These are phyloP conservation scores for Rhizopogon rudus DNA, from an alignment of 768 basidiomycete genomes.

Conservation along the genomic window DNA sequence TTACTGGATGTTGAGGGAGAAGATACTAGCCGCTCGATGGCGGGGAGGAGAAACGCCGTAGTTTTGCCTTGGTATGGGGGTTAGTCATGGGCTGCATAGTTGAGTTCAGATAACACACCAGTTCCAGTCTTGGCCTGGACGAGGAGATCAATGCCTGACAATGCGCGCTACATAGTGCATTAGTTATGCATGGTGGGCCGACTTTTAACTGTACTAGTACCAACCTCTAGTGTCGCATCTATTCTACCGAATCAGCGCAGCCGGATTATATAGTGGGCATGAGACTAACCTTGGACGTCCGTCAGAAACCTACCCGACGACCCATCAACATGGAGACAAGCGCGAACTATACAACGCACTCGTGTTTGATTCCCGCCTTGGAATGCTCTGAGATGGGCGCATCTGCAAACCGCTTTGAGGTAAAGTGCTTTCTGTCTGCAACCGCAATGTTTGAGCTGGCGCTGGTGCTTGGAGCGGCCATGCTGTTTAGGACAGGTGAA, in stretches of 20 bases:
- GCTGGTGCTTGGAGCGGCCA: not conserved
- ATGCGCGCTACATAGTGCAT: slow-evolving; percentile 26
- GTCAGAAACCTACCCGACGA: slow-evolving; percentile 33
- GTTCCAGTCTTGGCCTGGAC: slow-evolving; percentile 59
- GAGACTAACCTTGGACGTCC: slow-evolving; percentile 39
- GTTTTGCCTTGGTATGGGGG: slow-evolving; percentile 47
- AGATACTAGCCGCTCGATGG: slow-evolving; percentile 55
- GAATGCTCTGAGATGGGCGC: slow-evolving; percentile 34
- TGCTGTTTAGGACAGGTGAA: not conserved
- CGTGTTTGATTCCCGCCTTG: slow-evolving; percentile 38
- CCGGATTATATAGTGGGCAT: not conserved
- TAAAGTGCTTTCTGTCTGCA: slow-evolving; percentile 23
- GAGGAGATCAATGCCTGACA: slow-evolving; percentile 40
- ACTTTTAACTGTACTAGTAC: not conserved
- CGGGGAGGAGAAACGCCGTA: slow-evolving; percentile 71
- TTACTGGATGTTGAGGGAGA: slow-evolving; percentile 30
- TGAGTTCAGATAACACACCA: slow-evolving; percentile 31
- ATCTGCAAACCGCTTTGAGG: slow-evolving; percentile 21
- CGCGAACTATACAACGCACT: slow-evolving; percentile 26
- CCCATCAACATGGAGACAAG: not conserved
- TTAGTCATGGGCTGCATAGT: not conserved
- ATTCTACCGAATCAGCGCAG: not conserved
- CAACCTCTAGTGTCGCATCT: slow-evolving; percentile 39
- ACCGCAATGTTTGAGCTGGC: not conserved
- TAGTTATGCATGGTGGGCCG: not conserved